Evolutionary conservation across 148 eudicot genomes (phyloP).

Genomic region (Hydrangea macrophylla): DNA sequence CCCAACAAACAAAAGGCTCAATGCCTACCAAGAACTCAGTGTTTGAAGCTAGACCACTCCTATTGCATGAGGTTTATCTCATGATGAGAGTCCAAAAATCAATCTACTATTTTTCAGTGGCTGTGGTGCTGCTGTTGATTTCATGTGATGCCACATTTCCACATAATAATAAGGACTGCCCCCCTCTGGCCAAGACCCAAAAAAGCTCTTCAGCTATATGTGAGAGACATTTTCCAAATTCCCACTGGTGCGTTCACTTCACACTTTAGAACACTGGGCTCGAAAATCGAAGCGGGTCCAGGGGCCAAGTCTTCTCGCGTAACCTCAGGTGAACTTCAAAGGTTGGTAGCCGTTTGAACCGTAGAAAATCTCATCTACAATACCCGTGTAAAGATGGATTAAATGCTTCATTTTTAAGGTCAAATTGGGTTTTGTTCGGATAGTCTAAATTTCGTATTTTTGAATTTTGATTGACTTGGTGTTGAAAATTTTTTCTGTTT

Average conservation of each 20-base stretch:
- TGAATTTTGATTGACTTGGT: not conserved
- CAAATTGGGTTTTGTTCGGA: too few relatives aligned
- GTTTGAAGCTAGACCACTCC: conserved; percentile 54
- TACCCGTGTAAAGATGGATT: not conserved
- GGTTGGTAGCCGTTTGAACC: not conserved
- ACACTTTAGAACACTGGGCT: not conserved
- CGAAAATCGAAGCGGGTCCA: not conserved
- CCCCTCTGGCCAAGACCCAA: not conserved
- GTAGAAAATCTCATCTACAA: not conserved
- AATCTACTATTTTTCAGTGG: conserved; percentile 30
- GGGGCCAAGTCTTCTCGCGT: not conserved
- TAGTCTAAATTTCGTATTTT: not conserved
- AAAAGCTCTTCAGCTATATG: not conserved
- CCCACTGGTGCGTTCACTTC: not conserved
- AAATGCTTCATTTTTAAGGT: not conserved
- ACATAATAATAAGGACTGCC: not conserved
- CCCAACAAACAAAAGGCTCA: conserved; percentile 12
- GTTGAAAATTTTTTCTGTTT: conserved; percentile 1
- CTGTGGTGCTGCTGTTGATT: conserved; percentile 18
- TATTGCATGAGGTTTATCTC: conserved; percentile 25
- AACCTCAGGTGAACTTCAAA: not conserved
- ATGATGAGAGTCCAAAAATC: conserved; percentile 5
- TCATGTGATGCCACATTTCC: conserved; percentile 13
- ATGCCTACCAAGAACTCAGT: conserved; percentile 17
- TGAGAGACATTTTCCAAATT: not conserved